Evolutionary conservation across 2,329 filamentous ascomycete genomes (phyloP).

Genomic region (Calonectria henricotiae): DNA sequence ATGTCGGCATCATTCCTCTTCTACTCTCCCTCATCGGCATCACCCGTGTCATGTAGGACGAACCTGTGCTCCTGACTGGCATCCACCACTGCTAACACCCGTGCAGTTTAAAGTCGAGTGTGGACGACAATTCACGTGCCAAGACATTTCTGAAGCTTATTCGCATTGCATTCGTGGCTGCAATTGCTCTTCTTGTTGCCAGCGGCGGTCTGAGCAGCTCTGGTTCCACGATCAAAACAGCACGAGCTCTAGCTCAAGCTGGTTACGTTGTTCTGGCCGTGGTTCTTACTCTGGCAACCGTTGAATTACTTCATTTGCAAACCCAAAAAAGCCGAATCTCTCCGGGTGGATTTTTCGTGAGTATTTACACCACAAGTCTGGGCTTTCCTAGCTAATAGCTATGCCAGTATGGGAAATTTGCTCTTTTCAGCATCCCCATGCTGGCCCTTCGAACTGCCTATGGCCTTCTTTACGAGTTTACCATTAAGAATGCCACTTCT

Average conservation of each 20-base stretch:
- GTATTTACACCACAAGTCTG: background rate
- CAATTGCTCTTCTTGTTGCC: conserved; percentile 7
- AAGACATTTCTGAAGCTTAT: background rate
- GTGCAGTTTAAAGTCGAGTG: conserved; percentile 3
- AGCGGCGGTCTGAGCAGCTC: conserved; percentile 1
- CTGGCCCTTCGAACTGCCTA: conserved; percentile 15
- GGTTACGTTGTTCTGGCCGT: conserved; percentile 5
- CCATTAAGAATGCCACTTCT: background rate
- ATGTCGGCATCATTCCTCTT: conserved; percentile 53
- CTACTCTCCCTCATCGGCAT: conserved; percentile 51
- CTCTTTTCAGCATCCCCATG: conserved; percentile 3
- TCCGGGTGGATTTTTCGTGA: conserved; percentile 20
- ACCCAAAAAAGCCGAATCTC: conserved; percentile 3
- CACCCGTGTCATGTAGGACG: conserved; percentile 50
- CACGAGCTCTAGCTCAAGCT: conserved; percentile 1
- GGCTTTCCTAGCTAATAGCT: background rate
- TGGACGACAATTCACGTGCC: conserved; percentile 13
- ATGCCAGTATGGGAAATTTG: conserved; percentile 19
- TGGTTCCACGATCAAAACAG: background rate
- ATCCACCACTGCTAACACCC: background rate
- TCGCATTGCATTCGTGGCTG: conserved; percentile 13
- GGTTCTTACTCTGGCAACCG: background rate
- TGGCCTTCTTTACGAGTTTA: conserved; percentile 27
- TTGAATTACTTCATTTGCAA: conserved; percentile 20
- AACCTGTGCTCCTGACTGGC: background rate